Evolutionary conservation across 2,329 filamentous ascomycete species (phyloP).

Genomic region (Triangularia setosa): DNA sequence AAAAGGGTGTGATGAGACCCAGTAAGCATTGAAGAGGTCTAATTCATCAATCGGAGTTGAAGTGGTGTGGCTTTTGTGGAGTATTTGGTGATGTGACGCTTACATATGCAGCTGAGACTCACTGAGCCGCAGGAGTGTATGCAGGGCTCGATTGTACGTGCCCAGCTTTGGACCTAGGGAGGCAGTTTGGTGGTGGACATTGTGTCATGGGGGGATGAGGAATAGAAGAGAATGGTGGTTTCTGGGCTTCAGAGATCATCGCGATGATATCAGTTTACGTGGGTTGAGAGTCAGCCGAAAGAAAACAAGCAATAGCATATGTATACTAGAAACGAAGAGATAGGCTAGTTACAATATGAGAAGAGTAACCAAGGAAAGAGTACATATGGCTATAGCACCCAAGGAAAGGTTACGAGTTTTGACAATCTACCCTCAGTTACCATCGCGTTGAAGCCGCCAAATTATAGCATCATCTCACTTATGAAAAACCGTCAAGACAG

Average conservation of each 20-base stretch:
- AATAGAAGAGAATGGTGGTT: no score
- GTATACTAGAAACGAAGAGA: background rate
- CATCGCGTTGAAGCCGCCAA: background rate
- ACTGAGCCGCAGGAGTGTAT: background rate
- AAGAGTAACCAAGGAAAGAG: background rate
- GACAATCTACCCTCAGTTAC: background rate
- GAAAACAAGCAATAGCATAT: background rate
- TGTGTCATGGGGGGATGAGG: no score
- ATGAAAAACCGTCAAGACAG: background rate
- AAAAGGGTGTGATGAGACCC: no score
- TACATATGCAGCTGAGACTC: background rate
- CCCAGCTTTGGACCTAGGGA: background rate
- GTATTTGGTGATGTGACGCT: background rate
- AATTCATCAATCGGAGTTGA: background rate
- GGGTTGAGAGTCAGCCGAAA: background rate
- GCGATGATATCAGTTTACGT: background rate
- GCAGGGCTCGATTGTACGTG: background rate
- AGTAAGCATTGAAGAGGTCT: background rate
- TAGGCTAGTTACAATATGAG: background rate
- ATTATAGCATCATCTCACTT: background rate
- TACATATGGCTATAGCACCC: background rate
- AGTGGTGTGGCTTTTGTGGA: background rate
- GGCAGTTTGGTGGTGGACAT: no score
- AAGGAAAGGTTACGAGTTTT: background rate
- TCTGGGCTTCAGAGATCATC: background rate